Evolutionary conservation across 1,284 basidiomycete species (phyloP).

Genomic region (Moniliophthora roreri): DNA sequence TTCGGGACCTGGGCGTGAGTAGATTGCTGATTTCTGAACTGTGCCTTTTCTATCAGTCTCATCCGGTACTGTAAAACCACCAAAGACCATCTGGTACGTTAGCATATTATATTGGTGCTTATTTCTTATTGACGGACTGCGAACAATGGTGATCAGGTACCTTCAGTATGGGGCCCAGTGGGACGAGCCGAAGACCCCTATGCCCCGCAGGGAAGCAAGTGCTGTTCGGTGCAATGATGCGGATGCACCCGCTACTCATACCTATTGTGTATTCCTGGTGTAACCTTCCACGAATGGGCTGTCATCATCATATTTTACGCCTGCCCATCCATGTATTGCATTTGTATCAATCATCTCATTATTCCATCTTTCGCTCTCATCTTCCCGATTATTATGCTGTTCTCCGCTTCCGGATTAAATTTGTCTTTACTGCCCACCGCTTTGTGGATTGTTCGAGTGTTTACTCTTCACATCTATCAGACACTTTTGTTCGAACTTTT

Average conservation of each 20-base stretch:
- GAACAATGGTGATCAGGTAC: slow-evolving; percentile 51
- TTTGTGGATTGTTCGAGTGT: too few species aligned
- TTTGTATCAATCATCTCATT: too few species aligned
- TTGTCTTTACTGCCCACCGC: too few species aligned
- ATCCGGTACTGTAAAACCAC: slow-evolving; percentile 92
- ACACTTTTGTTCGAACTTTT: too few species aligned
- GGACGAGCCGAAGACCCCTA: slow-evolving; percentile 89
- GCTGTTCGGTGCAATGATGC: slow-evolving; percentile 6
- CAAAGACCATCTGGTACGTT: slow-evolving; percentile 59
- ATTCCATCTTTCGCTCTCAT: neutral
- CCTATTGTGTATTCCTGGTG: neutral
- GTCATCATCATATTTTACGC: neutral
- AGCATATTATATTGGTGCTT: neutral
- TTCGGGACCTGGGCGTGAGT: too few species aligned
- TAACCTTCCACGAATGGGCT: neutral
- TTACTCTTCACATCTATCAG: neutral
- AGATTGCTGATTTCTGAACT: neutral
- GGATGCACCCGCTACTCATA: neutral
- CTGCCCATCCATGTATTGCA: neutral
- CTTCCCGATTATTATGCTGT: neutral
- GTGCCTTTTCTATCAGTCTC: slow-evolving; percentile 49
- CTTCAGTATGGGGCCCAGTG: slow-evolving; percentile 92
- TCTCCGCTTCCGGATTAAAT: too few species aligned
- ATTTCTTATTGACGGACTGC: slow-evolving; percentile 17
- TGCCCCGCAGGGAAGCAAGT: slow-evolving; percentile 52